Evolutionary conservation across 2,329 filamentous ascomycete species (phyloP).

Genomic region (Trichoderma koningii): DNA sequence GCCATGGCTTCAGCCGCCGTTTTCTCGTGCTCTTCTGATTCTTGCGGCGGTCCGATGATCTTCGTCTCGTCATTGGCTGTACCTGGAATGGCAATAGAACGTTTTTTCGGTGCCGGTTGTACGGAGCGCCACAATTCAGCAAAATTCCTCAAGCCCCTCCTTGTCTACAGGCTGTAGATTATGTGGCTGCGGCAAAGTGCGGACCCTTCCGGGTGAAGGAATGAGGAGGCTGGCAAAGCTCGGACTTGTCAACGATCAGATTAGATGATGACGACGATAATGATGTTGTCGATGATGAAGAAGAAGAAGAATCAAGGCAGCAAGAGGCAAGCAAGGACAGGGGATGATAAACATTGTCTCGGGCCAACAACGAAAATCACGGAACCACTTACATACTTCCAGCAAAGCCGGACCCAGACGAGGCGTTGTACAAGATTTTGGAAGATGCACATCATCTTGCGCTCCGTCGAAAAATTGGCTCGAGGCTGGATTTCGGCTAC

Average conservation of each 20-base stretch:
- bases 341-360: no score
- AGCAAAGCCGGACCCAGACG: no score
- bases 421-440: no score
- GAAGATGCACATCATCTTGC: no score
- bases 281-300: background rate
- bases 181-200: constrained; percentile 10
- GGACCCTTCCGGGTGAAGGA: background rate
- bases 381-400: no score
- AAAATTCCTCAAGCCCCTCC: constrained; percentile 15
- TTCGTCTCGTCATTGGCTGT: background rate
- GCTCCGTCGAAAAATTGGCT: no score
- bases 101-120: background rate
- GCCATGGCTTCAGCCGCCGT: background rate
- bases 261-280: background rate
- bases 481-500: background rate
- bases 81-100: constrained; percentile 10
- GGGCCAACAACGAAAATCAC: no score
- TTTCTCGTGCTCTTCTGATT: background rate
- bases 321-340: background rate
- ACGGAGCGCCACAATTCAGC: background rate
- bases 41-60: background rate
- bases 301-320: background rate
- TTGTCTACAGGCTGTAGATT: background rate
- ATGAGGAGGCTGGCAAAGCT: background rate
- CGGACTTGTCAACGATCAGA: background rate